Conservation (phyloP, 106 monocot species). For the Iris macrosiphon region DNA sequence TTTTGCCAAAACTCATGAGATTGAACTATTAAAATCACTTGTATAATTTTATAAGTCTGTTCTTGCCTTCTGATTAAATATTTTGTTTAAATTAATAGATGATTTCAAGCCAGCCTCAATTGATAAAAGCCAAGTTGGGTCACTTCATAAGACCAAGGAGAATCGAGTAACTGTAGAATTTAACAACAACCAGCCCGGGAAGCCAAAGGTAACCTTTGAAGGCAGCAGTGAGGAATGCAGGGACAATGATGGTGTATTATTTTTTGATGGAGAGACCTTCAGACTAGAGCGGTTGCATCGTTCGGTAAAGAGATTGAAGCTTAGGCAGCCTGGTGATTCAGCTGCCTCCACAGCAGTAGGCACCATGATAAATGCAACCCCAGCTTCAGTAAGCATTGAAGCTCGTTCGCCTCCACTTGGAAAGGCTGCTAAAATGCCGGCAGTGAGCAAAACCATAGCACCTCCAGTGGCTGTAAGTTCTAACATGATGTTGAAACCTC, state of each 20-base stretch:
- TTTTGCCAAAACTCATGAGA: too few species aligned
- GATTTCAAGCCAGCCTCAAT: constrained; percentile 99
- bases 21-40: too few species aligned
- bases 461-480: constrained; percentile 66
- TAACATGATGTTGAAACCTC: neutral
- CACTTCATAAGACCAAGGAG: constrained; percentile 88
- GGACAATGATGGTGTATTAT: constrained; percentile 89
- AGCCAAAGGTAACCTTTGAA: constrained; percentile 88
- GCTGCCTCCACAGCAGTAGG: constrained; percentile 19
- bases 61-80: too few species aligned
- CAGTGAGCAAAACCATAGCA: constrained; percentile 32
- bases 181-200: constrained; percentile 90
- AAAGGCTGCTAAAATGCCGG: constrained; percentile 44
- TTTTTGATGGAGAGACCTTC: constrained; percentile 92
- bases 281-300: constrained; percentile 79
- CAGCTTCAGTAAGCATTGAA: constrained; percentile 35
- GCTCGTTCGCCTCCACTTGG: constrained; percentile 62
- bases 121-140: constrained; percentile 89
- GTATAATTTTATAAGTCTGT: too few species aligned
- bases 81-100: constrained; percentile 57
- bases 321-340: constrained; percentile 67
- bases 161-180: constrained; percentile 91
- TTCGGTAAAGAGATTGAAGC: constrained; percentile 83
- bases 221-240: constrained; percentile 92
- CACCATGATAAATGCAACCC: constrained; percentile 14